Conservation (phyloP, 495 filamentous ascomycete species). For the Umbilicaria muhlenbergii region DNA sequence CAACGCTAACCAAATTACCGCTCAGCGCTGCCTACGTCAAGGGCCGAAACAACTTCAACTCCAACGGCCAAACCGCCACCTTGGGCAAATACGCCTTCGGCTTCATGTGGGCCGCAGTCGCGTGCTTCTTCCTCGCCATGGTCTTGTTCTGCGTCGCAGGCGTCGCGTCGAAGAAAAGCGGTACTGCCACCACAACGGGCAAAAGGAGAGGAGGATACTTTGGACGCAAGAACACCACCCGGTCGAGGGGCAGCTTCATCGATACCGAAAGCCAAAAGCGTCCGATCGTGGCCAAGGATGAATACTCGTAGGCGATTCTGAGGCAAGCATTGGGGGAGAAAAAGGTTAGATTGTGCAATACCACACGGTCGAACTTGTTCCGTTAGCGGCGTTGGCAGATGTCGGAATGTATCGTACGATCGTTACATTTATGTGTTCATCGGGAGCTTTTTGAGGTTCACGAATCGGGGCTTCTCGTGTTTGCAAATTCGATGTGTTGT, state of each 20-base stretch:
- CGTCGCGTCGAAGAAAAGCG: slow-evolving; percentile 3
- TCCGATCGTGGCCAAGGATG: too few species aligned
- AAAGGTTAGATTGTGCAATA: too few species aligned
- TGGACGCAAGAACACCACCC: slow-evolving; percentile 21
- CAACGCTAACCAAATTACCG: neutral
- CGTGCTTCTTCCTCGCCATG: slow-evolving; percentile 52
- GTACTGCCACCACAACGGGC: slow-evolving; percentile 3
- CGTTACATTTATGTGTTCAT: too few species aligned
- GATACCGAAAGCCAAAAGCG: slow-evolving; percentile 5
- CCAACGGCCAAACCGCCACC: slow-evolving; percentile 36
- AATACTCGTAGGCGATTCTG: too few species aligned
- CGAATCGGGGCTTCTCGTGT: too few species aligned
- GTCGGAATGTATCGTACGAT: too few species aligned
- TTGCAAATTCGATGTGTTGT: too few species aligned
- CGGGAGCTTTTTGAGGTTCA: too few species aligned
- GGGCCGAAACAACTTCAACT: slow-evolving; percentile 54
- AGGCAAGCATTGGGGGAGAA: too few species aligned
- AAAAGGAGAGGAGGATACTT: slow-evolving; percentile 16
- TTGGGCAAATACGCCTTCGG: slow-evolving; percentile 64
- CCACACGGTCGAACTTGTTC: too few species aligned
- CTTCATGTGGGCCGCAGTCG: slow-evolving; percentile 73
- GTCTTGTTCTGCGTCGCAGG: slow-evolving; percentile 50
- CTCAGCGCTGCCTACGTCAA: slow-evolving; percentile 57
- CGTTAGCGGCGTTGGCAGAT: too few species aligned
- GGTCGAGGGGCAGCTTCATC: slow-evolving; percentile 29